Base-by-base conservation (phyloP, 2,329 filamentous ascomycete genomes). In the Teratosphaeria viscida region DNA sequence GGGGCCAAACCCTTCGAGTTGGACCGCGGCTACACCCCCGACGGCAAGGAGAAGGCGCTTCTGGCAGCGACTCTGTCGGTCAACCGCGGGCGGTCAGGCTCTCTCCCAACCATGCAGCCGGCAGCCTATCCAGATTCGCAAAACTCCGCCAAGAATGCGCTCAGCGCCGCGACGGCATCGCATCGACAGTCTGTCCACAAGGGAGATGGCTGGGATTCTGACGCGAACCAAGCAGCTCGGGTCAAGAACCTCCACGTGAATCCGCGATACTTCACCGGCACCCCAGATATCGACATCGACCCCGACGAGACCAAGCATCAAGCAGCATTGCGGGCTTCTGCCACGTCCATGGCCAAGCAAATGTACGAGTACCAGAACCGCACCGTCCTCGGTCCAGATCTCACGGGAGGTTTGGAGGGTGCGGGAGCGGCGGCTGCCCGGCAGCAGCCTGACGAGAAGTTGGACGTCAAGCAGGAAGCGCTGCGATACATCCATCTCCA, bases 321-420 rank as follows among this genome's bases (percentile, higher is more conserved):
- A 53, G 87, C 90, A 65, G 84, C 85, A 4, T 77, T 95, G 2
- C 87, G 87, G 63, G 89, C 90, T 34, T 92, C 90, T 23, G 90
- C 92, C 2, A 78, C 96, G 2, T 89, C 88, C 11, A 95, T 96
- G 90, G 91, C 92, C 6, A 88, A 87, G 73, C 84, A 87, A 66
- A 92, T 96, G 85, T 96, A 91, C 70, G 82, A 79, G 11, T 84
- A 89, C 62, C 82, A 81, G 62, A 81, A 70, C 52, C 67, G 68
- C 4, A 63, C 63, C 2, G 63, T 59, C 4, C 60, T 68, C 39
- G 55, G 34, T 23, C 23, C 55, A 29, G 39, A 37, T 16, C 61
- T 65, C 2, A 62, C 64, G 8, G 66, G 59, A 19, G 65, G 59
- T 8, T 58, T 63, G 39, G 32, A 61, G 32, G 63, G 57, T 29